Base-by-base conservation (phyloP, 1,139 yeast species). In the Lodderomyces parapsilosis region DNA sequence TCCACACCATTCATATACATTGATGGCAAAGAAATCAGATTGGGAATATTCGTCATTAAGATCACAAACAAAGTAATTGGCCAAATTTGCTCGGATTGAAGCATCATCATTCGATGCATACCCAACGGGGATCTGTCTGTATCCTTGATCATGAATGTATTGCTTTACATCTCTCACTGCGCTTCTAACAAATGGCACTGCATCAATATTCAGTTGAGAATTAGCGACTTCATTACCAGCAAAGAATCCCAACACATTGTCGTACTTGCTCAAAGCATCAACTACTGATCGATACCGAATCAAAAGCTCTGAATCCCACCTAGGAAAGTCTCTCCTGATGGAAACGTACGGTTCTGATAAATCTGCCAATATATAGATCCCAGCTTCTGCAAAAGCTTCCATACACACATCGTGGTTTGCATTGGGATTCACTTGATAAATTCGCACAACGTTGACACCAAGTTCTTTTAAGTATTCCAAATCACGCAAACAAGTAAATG, bases 1-100 rank as follows among this genome's bases (percentile, higher is more conserved):
- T 0, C 86, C 86, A 63, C 86, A 81, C 86, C 86, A 81, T 55
- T 80, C 84, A 55, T 80, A 80, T 76, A 79, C 80, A 52, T 80
- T 80, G 39, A 80, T 65, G 1, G 83, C 85, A 52, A 78, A 74
- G 51, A 80, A 80, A 52, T 80, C 86, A 8, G 75, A 66, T 14
- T 48, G 49, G 5, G 54, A 40, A 8, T 50, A 66, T 10, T 42
- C 45, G 7, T 40, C 43, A 30, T 42, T 39, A 9, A 45, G 38
- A 11, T 65, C 62, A 58, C 86, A 80, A 13, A 68, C 66, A 52
- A 80, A 76, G 56, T 78, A 80, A 36, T 69, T 60, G 11, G 82
- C 74, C 33, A 78, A 49, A 39, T 59, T 56, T 33, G 60, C 60
- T 50, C 86, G 67, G 5, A 78, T 78, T 6, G 65, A 71, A 2